Conservation (phyloP, 176 grass and related monocot genomes). For the Musa troglodytarum region DNA sequence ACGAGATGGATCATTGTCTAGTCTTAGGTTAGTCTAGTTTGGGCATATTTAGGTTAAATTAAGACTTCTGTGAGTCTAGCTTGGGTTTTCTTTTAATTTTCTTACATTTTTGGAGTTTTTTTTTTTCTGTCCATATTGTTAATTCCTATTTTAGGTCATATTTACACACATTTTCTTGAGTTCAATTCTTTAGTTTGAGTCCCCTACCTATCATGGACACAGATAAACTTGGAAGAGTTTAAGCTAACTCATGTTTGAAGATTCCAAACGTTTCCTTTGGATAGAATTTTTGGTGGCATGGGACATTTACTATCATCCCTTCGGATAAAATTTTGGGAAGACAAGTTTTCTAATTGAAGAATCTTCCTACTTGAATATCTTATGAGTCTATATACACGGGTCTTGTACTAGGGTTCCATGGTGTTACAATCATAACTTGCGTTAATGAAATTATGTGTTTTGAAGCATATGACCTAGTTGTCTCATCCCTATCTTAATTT, state of each 20-base stretch:
- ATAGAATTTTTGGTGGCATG: too few species aligned
- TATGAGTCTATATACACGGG: neutral
- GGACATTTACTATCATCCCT: too few species aligned
- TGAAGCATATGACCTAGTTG: too few species aligned
- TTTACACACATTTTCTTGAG: neutral
- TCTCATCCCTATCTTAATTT: too few species aligned
- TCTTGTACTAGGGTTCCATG: neutral
- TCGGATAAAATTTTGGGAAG: neutral
- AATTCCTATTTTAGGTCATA: neutral
- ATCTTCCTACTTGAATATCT: neutral
- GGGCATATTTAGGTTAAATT: neutral
- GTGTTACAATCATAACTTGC: neutral
- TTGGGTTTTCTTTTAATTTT: neutral
- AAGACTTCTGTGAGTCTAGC: neutral
- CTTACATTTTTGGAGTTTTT: too few species aligned
- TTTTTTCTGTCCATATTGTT: neutral
- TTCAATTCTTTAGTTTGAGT: neutral
- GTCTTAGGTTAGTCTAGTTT: neutral
- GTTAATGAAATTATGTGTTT: neutral
- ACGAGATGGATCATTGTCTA: neutral
- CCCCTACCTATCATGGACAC: neutral
- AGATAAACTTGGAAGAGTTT: neutral
- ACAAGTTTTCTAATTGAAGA: neutral
- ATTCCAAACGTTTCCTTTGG: neutral
- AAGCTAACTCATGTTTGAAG: neutral